A percentile compares a stretch with the other conserved stretches of the same genome.
Evolutionary conservation across 345 rosid genomes (phyloP).

Genomic region (Mallotus nudiflorus): DNA sequence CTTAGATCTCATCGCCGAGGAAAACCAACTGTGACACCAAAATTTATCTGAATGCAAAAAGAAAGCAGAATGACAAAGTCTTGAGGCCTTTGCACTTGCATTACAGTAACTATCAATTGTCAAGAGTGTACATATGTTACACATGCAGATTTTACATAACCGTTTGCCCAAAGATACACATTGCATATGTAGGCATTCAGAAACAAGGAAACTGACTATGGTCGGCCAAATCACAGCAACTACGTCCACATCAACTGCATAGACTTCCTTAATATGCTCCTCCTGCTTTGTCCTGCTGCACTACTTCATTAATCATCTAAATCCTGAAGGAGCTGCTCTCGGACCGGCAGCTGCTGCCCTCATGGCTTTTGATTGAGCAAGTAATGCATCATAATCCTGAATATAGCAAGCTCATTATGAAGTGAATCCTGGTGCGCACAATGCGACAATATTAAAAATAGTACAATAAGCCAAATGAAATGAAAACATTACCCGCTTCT

Average conservation of each 20-base stretch:
- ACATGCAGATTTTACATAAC: background rate
- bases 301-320: slow-evolving; percentile 41
- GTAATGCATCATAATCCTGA: slow-evolving; percentile 71
- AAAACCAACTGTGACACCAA: too few species aligned
- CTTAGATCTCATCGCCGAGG: too few species aligned
- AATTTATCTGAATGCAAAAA: background rate
- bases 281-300: background rate
- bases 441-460: slow-evolving; percentile 10
- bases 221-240: background rate
- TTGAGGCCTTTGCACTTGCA: background rate
- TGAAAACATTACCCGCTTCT: slow-evolving; percentile 53
- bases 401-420: slow-evolving; percentile 17
- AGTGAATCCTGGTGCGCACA: background rate
- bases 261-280: background rate
- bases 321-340: slow-evolving; percentile 55
- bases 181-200: slow-evolving; percentile 8
- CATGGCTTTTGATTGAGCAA: slow-evolving; percentile 66
- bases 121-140: background rate
- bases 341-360: slow-evolving; percentile 58
- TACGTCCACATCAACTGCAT: background rate
- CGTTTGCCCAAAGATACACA: background rate
- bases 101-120: too few species aligned
- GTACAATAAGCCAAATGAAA: background rate
- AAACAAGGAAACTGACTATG: background rate
- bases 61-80: background rate